Evolutionary conservation across 108 stramenopile genomes (phyloP).

Genomic region (Fistulifera pelliculosa): DNA sequence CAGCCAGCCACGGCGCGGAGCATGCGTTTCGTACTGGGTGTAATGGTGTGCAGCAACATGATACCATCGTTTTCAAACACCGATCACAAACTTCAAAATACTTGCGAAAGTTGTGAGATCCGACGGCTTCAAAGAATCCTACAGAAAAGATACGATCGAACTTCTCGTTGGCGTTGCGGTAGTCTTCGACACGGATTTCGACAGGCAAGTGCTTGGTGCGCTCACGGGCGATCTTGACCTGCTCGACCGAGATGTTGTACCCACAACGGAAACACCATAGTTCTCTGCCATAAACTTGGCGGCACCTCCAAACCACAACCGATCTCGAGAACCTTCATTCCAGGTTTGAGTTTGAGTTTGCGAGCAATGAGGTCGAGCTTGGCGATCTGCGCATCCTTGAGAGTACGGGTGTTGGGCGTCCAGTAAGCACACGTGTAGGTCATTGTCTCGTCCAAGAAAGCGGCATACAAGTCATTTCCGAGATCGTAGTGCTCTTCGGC

Average conservation of each 20-base stretch:
- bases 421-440: conserved; percentile 45
- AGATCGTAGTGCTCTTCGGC: too few relatives aligned
- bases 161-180: not conserved
- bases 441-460: not conserved
- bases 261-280: not conserved
- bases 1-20: not conserved
- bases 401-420: not conserved
- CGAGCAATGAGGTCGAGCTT: not conserved
- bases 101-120: not conserved
- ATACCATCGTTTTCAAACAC: not conserved
- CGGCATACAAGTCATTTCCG: not conserved
- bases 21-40: not conserved
- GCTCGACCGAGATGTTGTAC: not conserved
- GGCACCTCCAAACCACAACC: conserved; percentile 66
- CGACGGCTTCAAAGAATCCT: not conserved
- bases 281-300: not conserved
- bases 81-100: not conserved
- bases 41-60: not conserved
- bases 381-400: not conserved
- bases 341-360: not conserved
- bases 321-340: conserved; percentile 40
- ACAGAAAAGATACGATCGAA: too few relatives aligned
- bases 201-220: not conserved
- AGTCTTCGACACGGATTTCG: not conserved
- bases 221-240: not conserved